Base-by-base conservation (phyloP, 2,329 filamentous ascomycete genomes). In the Trichoderma koningiopsis region DNA sequence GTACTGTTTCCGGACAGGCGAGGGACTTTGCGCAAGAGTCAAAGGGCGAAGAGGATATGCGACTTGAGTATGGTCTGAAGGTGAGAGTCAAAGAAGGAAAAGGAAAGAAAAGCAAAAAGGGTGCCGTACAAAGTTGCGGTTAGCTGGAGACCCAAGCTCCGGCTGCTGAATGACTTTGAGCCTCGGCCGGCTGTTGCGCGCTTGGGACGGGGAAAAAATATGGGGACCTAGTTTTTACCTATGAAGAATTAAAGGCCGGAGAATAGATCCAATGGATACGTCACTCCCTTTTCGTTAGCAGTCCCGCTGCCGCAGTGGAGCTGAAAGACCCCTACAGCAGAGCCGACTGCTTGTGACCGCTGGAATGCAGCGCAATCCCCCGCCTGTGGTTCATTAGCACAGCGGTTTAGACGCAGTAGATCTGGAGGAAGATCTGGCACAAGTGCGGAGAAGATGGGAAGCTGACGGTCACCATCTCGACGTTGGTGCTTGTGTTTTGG, bases 131-230 rank as follows among this genome's bases (percentile, higher is more conserved):
- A 31, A 55, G 52, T 55, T 55, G 55, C 55, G 27, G 55, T 29
- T 29, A 10, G 29, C 29, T 33, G 19, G 31, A 33, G 27, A 35
- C 7, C 11, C 33, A 35, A 14, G 58, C 22, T 52, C 47, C 31
- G 60, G 60, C 49, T 63, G 31, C 60, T 37, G 60, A 63, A 63
- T 63, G 60, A 40, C 60, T 63, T 63, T 63, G 60, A 63, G 60
- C 60, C 60, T 63, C 60, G 60, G 57, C 24, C 60, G 60, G 60
- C 33, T 35, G 49, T 53, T 52, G 27, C 29, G 49, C 24, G 33
- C 49, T 29, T 29, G 37, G 24, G 37, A 61, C 16, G 19, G 37
- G 19, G 22, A 7, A 62, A 62, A 35, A 35, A 33, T 19, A 33
- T 33, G 60, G 43, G 60, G 27, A 62, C 4, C 14, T 35, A 29